Percentiles rank a stretch among this genome's conserved stretches.
Conservation (phyloP, 306 rosid genomes). For the Fragaria nilgerrensis region DNA sequence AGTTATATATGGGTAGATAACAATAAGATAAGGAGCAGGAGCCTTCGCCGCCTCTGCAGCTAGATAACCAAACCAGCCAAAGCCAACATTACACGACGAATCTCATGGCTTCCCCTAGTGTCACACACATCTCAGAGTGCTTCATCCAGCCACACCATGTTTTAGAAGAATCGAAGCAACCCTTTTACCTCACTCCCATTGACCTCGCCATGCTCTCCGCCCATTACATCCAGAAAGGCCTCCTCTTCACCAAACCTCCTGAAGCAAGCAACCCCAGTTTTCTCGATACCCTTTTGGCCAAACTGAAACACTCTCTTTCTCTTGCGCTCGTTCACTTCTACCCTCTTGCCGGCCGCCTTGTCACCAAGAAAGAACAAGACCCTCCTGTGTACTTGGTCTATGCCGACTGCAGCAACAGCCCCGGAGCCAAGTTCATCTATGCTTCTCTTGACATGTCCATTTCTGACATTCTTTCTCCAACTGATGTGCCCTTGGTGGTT, state of each 20-base stretch:
- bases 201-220: constrained; percentile 50
- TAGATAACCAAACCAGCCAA: background rate
- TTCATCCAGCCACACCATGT: constrained; percentile 29
- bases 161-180: constrained; percentile 24
- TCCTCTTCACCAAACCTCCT: constrained; percentile 53
- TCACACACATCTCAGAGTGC: constrained; percentile 30
- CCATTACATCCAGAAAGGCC: constrained; percentile 64
- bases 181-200: constrained; percentile 38
- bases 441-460: constrained; percentile 41
- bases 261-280: background rate
- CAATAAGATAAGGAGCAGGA: background rate
- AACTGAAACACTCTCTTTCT: constrained; percentile 54
- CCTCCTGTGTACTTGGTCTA: constrained; percentile 31
- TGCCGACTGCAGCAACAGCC: constrained; percentile 37
- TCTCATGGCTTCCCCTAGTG: background rate
- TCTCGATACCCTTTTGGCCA: constrained; percentile 24
- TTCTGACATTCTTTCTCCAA: constrained; percentile 51
- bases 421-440: constrained; percentile 50
- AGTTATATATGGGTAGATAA: too few relatives aligned
- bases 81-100: background rate
- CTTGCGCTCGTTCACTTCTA: constrained; percentile 53
- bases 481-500: constrained; percentile 46
- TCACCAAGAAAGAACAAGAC: constrained; percentile 25
- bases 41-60: background rate
- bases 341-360: constrained; percentile 56